Evolutionary conservation across 331 rosid genomes (phyloP), one percentile per base, ranked within the genome.

Genomic region (Quercus phellos): DNA sequence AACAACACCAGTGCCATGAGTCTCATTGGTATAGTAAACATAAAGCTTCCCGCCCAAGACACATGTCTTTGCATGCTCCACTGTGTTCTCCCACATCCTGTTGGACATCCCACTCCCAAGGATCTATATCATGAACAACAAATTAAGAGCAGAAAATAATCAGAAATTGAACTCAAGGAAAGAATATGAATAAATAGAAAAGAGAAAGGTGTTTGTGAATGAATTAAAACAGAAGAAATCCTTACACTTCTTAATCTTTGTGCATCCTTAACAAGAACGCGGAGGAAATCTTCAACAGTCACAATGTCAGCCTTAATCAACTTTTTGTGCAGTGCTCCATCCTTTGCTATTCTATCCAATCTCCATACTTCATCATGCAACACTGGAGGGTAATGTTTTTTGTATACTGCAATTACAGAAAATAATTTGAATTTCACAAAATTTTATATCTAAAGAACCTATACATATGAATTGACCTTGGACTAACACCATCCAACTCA

Each of bases 81-180:
- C 87, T 5, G 98, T 93, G 30, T 84, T 93, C 81, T 93, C 98
- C 98, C 98, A 93, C 97, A 91, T 93, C 77, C 92, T 88, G 77
- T 93, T 91, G 46, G 98, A 91, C 97, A 91, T 93, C 73, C 98
- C 95, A 51, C 94, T 93, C 11, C 98, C 98, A 18, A 93, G 97
- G 60, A 89, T 83, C 98, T 90, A 79, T n/a, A 81, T 70, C 66
- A 19, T 75, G 53, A 74, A 68, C 50, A 14, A 43, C 19, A 11
- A 74, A 72, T 75, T 16, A 46, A 71, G 58, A 22, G 81, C 35
- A 38, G 14, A 74, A 34, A 58, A 32, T 46, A 63, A 72, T 14
- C 2, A 29, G 51, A 17, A 11, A 50, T 29, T 27, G 12, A 24
- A 66, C 50, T 34, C 69, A 66, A 9, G 10, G 26, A 42, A 38